Evolutionary conservation across 345 rosid genomes (phyloP).

Genomic region (Eucalyptus leucophloia): DNA sequence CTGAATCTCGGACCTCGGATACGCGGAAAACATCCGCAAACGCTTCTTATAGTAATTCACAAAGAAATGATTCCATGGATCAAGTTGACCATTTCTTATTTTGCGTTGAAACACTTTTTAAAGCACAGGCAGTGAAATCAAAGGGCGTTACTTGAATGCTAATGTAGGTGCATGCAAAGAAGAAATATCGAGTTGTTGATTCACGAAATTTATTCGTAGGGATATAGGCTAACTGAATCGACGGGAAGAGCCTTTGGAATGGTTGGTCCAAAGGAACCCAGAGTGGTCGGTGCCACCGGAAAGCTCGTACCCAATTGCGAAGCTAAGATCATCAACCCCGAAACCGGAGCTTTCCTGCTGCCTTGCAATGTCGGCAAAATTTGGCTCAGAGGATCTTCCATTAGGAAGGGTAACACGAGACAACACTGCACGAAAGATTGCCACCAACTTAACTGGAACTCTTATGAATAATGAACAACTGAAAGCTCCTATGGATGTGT

Average conservation of each 20-base stretch:
- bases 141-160: too few species aligned
- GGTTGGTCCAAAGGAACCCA: conserved; percentile 20
- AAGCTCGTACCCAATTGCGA: conserved; percentile 24
- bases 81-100: too few species aligned
- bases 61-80: too few species aligned
- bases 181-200: background rate
- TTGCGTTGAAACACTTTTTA: too few species aligned
- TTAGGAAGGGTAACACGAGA: conserved; percentile 32
- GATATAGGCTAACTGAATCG: conserved; percentile 49
- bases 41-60: too few species aligned
- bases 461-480: background rate
- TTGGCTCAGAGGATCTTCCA: conserved; percentile 38
- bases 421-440: background rate
- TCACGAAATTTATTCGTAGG: conserved; percentile 9
- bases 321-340: conserved; percentile 41
- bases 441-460: background rate
- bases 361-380: conserved; percentile 33
- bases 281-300: conserved; percentile 26
- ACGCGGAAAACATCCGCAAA: too few species aligned
- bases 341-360: conserved; percentile 19
- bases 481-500: background rate
- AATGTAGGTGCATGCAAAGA: too few species aligned
- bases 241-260: conserved; percentile 23
- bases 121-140: too few species aligned
- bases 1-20: too few species aligned